phyloP scores from a whole-genome alignment of 768 basidiomycete genomes.

The Lyophyllum decastes region DNA sequence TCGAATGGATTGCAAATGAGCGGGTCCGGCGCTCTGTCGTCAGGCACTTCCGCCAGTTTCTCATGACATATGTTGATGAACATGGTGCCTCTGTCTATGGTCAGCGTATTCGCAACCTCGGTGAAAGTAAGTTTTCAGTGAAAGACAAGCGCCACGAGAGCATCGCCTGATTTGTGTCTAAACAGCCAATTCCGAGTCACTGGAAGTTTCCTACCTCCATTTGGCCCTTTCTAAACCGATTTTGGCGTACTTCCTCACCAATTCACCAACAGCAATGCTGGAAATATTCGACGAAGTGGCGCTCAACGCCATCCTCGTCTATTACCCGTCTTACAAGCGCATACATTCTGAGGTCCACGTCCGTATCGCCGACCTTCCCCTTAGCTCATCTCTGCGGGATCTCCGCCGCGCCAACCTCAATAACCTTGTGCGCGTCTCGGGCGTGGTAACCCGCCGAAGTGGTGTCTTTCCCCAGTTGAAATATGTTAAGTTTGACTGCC shows the following conservation, averaged over 20 bases:
- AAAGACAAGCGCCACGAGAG: background rate
- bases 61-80: slow-evolving; percentile 96
- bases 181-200: slow-evolving; percentile 92
- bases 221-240: slow-evolving; percentile 91
- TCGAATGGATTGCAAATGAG: slow-evolving; percentile 96
- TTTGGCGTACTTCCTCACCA: slow-evolving; percentile 95
- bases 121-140: slow-evolving; percentile 71
- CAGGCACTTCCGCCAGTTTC: slow-evolving; percentile 91
- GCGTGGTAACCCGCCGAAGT: slow-evolving; percentile 92
- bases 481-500: slow-evolving; percentile 98
- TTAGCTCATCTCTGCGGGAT: slow-evolving; percentile 88
- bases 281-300: slow-evolving; percentile 95
- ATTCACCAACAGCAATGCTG: slow-evolving; percentile 91
- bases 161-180: slow-evolving; percentile 13
- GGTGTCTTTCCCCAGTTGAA: slow-evolving; percentile 99
- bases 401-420: slow-evolving; percentile 91
- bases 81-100: slow-evolving; percentile 92
- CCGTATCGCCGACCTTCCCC: slow-evolving; percentile 91
- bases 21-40: slow-evolving; percentile 88
- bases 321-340: slow-evolving; percentile 93
- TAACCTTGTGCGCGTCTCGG: slow-evolving; percentile 92
- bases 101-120: slow-evolving; percentile 87
- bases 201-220: slow-evolving; percentile 97
- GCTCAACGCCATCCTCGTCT: slow-evolving; percentile 89
- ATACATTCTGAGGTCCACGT: slow-evolving; percentile 99